These are phyloP conservation scores for Gracilaria domingensis DNA, from an alignment of 23 red algal genomes.

Conservation along the genomic window DNA sequence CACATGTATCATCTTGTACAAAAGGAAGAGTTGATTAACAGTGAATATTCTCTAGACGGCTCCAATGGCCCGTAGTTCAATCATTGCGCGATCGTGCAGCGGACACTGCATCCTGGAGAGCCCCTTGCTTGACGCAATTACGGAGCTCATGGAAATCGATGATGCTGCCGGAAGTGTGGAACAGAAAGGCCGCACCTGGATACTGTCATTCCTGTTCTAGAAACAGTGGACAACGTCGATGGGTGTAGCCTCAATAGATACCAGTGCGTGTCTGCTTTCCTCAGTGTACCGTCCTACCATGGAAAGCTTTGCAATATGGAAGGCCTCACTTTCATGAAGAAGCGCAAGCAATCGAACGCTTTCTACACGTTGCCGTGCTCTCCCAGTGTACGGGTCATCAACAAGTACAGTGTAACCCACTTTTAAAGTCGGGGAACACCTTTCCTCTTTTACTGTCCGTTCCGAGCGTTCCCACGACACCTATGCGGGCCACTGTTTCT, in stretches of 20 bases:
- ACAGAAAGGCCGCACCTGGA: constrained; percentile 19
- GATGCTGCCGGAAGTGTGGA: constrained; percentile 2
- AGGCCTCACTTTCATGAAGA: not conserved
- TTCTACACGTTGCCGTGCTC: not conserved
- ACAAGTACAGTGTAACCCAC: too few relatives aligned
- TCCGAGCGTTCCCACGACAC: not conserved
- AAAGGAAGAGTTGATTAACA: constrained; percentile 24
- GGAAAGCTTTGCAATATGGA: constrained; percentile 1
- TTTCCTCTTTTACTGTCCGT: not conserved
- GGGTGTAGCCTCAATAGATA: constrained; percentile 14
- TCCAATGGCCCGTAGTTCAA: not conserved
- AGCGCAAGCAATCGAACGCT: not conserved
- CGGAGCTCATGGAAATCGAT: constrained; percentile 23
- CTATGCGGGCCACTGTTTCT: not conserved
- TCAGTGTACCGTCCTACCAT: not conserved
- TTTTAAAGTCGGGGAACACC: not conserved
- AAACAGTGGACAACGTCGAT: constrained; percentile 17
- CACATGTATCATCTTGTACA: not conserved
- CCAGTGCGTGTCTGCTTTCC: constrained; percentile 6
- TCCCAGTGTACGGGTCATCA: not conserved
- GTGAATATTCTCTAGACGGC: not conserved
- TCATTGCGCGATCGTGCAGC: constrained; percentile 9
- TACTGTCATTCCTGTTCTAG: constrained; percentile 30
- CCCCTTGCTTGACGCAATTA: constrained; percentile 1
- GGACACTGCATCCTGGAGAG: constrained; percentile 29